A percentile compares a stretch with the other conserved stretches of the same genome.
phyloP scores from a whole-genome alignment of 2,329 filamentous ascomycete species.

The Trichoderma guizhouense region DNA sequence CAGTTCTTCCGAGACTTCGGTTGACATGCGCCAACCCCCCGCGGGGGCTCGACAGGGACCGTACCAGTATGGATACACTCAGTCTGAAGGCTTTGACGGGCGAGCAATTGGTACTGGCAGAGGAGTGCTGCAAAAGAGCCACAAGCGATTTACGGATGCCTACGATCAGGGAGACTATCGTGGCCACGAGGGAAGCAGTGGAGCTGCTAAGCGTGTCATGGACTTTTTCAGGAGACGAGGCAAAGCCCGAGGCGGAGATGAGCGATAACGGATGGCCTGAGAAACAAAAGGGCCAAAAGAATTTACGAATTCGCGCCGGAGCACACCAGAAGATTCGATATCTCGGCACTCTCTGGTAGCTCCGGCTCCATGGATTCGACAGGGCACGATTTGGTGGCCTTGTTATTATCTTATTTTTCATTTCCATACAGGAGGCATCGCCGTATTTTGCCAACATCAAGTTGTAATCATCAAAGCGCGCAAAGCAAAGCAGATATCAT shows the following conservation, averaged over 20 bases:
- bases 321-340: background rate
- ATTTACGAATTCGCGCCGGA: background rate
- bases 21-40: slow-evolving; percentile 45
- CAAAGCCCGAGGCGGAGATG: slow-evolving; percentile 64
- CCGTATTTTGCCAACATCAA: slow-evolving; percentile 12
- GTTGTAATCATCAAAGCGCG: slow-evolving; percentile 20
- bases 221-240: slow-evolving; percentile 92
- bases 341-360: background rate
- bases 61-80: slow-evolving; percentile 42
- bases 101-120: slow-evolving; percentile 41
- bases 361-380: background rate
- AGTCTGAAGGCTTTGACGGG: slow-evolving; percentile 42
- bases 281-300: background rate
- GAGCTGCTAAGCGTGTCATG: slow-evolving; percentile 90
- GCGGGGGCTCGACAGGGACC: slow-evolving; percentile 40
- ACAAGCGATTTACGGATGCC: slow-evolving; percentile 83
- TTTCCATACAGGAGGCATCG: slow-evolving; percentile 2
- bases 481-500: slow-evolving; percentile 17
- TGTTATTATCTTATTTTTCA: background rate
- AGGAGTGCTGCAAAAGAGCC: slow-evolving; percentile 75
- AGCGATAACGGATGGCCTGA: slow-evolving; percentile 34
- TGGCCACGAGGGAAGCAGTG: slow-evolving; percentile 76
- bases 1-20: slow-evolving; percentile 52
- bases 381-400: background rate
- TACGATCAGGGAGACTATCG: slow-evolving; percentile 71